phyloP scores from a whole-genome alignment of 2,329 filamentous ascomycete species.

The Aspergillus sojae region DNA sequence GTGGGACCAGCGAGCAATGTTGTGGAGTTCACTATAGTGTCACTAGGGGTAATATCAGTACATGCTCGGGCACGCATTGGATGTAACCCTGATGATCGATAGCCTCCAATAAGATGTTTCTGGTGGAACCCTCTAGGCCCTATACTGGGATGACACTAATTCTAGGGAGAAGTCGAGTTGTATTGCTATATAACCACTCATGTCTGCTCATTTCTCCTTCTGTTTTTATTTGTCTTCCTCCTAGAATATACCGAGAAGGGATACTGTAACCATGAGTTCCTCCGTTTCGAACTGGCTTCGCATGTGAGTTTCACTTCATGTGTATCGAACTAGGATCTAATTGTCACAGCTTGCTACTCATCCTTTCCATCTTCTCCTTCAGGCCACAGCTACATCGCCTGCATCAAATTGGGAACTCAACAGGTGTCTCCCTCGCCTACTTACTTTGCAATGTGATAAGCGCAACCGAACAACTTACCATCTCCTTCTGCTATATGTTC shows the following conservation, averaged over 20 bases:
- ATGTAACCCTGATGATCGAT: neutral
- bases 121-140: neutral
- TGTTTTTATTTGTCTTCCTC: neutral
- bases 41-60: neutral
- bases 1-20: neutral
- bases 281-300: neutral
- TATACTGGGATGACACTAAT: too few species aligned
- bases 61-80: neutral
- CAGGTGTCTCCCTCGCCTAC: neutral
- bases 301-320: neutral
- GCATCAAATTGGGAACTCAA: neutral
- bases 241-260: neutral
- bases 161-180: too few species aligned
- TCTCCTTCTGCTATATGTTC: neutral
- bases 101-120: neutral
- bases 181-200: neutral
- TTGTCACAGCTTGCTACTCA: neutral
- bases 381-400: neutral
- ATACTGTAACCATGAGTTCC: neutral
- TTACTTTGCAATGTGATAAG: neutral
- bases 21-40: neutral
- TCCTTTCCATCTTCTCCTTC: neutral
- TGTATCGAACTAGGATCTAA: neutral
- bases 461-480: neutral
- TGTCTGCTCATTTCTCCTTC: neutral